These are phyloP conservation scores for Vigna nakashimae DNA, from an alignment of 306 rosid genomes.

Conservation along the genomic window DNA sequence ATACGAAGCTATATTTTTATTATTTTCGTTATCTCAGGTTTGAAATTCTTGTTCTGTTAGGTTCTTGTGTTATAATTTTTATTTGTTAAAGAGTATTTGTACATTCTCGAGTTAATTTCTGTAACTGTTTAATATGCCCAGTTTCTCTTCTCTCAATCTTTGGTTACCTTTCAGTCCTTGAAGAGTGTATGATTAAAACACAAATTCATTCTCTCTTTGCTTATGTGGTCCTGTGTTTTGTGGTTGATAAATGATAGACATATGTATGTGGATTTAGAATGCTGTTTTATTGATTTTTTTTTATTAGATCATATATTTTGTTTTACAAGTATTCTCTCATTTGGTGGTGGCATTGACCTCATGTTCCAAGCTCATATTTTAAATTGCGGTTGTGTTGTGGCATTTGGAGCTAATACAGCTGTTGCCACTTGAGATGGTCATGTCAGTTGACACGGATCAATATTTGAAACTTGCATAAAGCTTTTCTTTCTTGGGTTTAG, in stretches of 20 bases:
- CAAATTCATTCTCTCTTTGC: background rate
- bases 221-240: background rate
- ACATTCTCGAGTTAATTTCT: conserved; percentile 13
- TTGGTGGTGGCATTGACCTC: background rate
- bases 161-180: conserved; percentile 7
- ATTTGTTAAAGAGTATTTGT: background rate
- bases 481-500: background rate
- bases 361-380: background rate
- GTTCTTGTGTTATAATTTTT: background rate
- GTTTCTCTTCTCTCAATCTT: conserved; percentile 23
- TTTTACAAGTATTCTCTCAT: too few species aligned
- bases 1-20: background rate
- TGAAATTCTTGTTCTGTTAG: conserved; percentile 3
- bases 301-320: too few species aligned
- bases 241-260: background rate
- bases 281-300: too few species aligned
- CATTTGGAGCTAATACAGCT: background rate
- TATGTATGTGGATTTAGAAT: background rate
- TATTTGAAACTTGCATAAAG: conserved; percentile 4
- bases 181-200: background rate
- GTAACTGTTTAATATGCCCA: conserved; percentile 3
- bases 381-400: background rate
- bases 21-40: conserved; percentile 8
- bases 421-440: background rate
- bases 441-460: background rate